Percentiles rank a stretch among this genome's conserved stretches.
Evolutionary conservation across 331 rosid species (phyloP).

Genomic region (Arachis monticola): DNA sequence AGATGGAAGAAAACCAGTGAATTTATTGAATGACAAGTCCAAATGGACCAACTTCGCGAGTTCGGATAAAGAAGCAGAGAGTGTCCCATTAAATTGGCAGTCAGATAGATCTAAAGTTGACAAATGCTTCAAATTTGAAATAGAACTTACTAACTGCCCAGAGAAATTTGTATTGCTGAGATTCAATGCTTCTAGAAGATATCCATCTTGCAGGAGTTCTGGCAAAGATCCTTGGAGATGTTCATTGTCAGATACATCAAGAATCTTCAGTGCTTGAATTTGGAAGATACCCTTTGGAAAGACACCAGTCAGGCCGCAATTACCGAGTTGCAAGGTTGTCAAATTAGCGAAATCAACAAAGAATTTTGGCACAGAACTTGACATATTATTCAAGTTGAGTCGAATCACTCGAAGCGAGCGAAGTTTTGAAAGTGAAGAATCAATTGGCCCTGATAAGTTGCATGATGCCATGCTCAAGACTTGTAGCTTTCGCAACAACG

Average conservation of each 20-base stretch:
- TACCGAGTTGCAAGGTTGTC: not conserved
- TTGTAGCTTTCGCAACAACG: too few species aligned
- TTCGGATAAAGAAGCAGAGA: not conserved
- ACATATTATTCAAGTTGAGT: not conserved
- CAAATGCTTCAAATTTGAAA: constrained; percentile 5
- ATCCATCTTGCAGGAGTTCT: not conserved
- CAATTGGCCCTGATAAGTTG: too few species aligned
- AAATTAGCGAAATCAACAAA: constrained; percentile 39
- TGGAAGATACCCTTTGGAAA: constrained; percentile 44
- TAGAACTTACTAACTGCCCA: not conserved
- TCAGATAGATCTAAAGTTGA: not conserved
- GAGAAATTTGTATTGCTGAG: not conserved
- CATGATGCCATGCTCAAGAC: too few species aligned
- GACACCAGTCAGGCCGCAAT: not conserved
- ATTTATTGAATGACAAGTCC: not conserved
- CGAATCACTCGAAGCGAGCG: constrained; percentile 16
- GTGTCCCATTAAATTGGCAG: constrained; percentile 25
- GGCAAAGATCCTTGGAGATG: not conserved
- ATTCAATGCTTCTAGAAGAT: not conserved
- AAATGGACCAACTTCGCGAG: constrained; percentile 9
- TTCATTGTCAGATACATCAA: not conserved
- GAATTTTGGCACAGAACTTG: constrained; percentile 22
- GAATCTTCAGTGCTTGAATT: not conserved
- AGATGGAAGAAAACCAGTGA: constrained; percentile 38
- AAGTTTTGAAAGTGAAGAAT: too few species aligned